Evolutionary conservation across 345 rosid genomes (phyloP).

Genomic region (thale cress (Arabidopsis thaliana)): TAIR10.1 NC_003071.7:14915501-14916000

Average conservation of each 20-base stretch:
- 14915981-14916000: background rate
- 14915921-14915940: slow-evolving; percentile 21
- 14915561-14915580: slow-evolving; percentile 58
- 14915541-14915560: slow-evolving; percentile 81
- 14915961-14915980: background rate
- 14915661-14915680: slow-evolving; percentile 87
- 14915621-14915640: slow-evolving; percentile 81
- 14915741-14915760: background rate
- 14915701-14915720: slow-evolving; percentile 72
- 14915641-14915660: slow-evolving; percentile 81
- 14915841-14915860: slow-evolving; percentile 88
- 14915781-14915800: slow-evolving; percentile 45
- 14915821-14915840: slow-evolving; percentile 89
- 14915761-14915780: background rate
- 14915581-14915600: slow-evolving; percentile 69
- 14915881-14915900: slow-evolving; percentile 33
- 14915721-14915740: background rate
- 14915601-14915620: slow-evolving; percentile 89
- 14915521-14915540: slow-evolving; percentile 58
- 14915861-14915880: slow-evolving; percentile 75
- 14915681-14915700: slow-evolving; percentile 73
- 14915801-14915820: slow-evolving; percentile 84
- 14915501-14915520: slow-evolving; percentile 6
- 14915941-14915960: slow-evolving; percentile 17
- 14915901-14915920: slow-evolving; percentile 20